Base-by-base conservation (phyloP, 2,329 filamentous ascomycete genomes). In the Xylariaceae sp. region DNA sequence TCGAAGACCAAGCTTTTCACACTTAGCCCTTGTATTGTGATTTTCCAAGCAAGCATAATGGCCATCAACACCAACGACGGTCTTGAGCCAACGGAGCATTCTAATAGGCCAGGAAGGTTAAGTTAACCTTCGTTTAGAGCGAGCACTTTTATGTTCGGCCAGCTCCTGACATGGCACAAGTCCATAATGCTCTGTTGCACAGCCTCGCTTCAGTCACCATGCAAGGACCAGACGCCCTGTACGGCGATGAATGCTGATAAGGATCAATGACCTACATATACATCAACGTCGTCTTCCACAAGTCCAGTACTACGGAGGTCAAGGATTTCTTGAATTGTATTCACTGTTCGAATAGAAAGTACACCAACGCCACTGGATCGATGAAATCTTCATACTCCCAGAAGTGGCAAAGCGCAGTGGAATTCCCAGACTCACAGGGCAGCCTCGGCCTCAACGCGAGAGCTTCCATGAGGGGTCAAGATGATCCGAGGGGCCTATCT, bases 331-430 rank as follows among this genome's bases (percentile, higher is more conserved):
- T 64, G 18, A 55, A 61, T 11, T 68, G 66, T 49, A 56, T 66
- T 7, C 49, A 55, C 2, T 63, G 62, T 11, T 71, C 66, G 63
- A 56, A 55, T 15, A 62, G 66, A 14, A 64, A 35, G 62, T 71
- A 5, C 55, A 68, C 35, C 65, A 69, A 49, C 68, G 70, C 49
- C 68, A 71, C 48, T 44, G 55, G 1, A 52, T 58, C 33, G 68
- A 71, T 47, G 68, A 71, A 44, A 49, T 40, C 0, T 49, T 59
- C 40, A 66, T 68, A 22, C 71, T 72, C 47, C 68, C 68, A 1
- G 62, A 57, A 30, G 51, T 70, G 6, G 64, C 66, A 30, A 60
- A 58, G n/a, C 53, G 66, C 17, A 62, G 60, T 7, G 58, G 60
- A 6, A 55, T 60, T 27, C 55, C 57, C 0, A 63, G 60, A 1